Evolutionary conservation across 2,329 filamentous ascomycete genomes (phyloP), one percentile per base, ranked within the genome.

Genomic region (Zymoseptoria ardabiliae): DNA sequence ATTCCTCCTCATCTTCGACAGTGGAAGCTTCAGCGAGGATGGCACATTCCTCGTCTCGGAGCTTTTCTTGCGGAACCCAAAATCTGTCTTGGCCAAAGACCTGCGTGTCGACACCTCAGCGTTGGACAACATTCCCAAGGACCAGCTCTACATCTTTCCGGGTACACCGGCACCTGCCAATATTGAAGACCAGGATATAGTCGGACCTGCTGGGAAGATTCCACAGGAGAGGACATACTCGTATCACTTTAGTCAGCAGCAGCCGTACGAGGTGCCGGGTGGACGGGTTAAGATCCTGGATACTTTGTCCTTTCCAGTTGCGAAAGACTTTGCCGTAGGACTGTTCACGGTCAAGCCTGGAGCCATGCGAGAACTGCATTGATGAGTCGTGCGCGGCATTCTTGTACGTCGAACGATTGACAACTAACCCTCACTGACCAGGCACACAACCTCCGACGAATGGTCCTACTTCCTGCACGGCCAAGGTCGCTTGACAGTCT

Each of bases 331-430:
- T 69, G 81, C 82, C 3, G 79, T 79, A 0, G 82, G 82, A 0
- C 74, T 85, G 1, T 80, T 86, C 9, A 82, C 79, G 2, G 74
- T 86, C 30, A 75, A 84, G 65, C 83, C 84, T 0, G 84, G 84
- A n/a, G 83, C 83, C 1, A 82, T 86, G 81, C 79, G 84, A 21
- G 84, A 86, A 68, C 73, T 87, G 50, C 84, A 86, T 73, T 86
- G 84, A 83, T 45, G 35, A n/a, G 19, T 20, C 49, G 21, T 17
- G 49, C 49, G 5, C 9, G 8, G 19, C 9, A 50, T 7, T 11
- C 9, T 20, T 10, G 2, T 11, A 50, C 49, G 21, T 20, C n/a
- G 9, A 2, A 6, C 17, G 5, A 30, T 8, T 30, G 28, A 30
- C 28, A 30, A 30, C 28, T 30, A n/a, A n/a, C n/a, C n/a, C n/a